Evolutionary conservation across 1,284 basidiomycete species (phyloP).

Genomic region (Cutaneotrichosporon sp.): DNA sequence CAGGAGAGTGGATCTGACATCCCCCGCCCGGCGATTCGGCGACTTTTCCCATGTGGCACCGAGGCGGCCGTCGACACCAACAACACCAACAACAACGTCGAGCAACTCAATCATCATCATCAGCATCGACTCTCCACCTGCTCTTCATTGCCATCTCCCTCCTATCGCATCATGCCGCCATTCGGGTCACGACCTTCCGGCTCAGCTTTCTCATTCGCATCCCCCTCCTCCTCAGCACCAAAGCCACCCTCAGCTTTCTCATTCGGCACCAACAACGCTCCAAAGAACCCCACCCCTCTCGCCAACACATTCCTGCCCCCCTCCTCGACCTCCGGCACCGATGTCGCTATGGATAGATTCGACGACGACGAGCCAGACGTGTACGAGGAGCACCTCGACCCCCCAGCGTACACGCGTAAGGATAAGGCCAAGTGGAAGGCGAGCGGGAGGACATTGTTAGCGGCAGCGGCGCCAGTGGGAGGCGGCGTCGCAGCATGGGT

Average conservation of each 20-base stretch:
- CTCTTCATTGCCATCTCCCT: too few relatives aligned
- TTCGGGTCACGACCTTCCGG: slow-evolving; percentile 3
- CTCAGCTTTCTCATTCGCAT: slow-evolving; percentile 5
- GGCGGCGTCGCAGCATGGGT: slow-evolving; percentile 38
- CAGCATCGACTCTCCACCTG: not conserved
- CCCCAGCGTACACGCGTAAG: slow-evolving; percentile 25
- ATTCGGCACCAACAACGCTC: slow-evolving; percentile 1
- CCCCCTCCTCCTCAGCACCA: slow-evolving; percentile 5
- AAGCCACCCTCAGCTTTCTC: slow-evolving; percentile 13
- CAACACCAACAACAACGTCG: not conserved
- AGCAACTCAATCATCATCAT: not conserved
- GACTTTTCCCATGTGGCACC: not conserved
- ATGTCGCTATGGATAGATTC: slow-evolving; percentile 1
- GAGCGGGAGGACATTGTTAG: slow-evolving; percentile 25
- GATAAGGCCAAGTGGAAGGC: slow-evolving; percentile 36
- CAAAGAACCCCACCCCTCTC: slow-evolving; percentile 17
- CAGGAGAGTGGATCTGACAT: too few relatives aligned
- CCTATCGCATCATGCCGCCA: not conserved
- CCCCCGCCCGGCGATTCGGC: not conserved
- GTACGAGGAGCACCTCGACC: slow-evolving; percentile 24
- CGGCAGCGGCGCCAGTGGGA: slow-evolving; percentile 31
- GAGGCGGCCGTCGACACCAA: not conserved
- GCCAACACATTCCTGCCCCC: slow-evolving; percentile 14
- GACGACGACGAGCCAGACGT: slow-evolving; percentile 6
- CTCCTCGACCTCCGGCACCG: not conserved